Evolutionary conservation across 371 early-diverging fungal species (phyloP).

Genomic region (Mortierella sp.): DNA sequence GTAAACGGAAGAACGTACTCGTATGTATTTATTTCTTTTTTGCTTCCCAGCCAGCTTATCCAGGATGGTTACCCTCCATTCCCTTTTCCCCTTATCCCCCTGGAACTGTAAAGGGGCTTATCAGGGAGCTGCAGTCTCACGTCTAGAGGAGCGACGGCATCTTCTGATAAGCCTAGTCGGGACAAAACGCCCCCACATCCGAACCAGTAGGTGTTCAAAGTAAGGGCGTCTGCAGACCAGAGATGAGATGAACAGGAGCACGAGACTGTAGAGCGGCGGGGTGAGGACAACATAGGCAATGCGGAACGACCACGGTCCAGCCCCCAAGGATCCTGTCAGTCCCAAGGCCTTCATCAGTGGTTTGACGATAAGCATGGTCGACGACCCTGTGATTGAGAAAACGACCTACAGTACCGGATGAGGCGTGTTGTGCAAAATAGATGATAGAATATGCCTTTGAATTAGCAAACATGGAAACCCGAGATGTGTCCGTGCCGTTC

Average conservation of each 20-base stretch:
- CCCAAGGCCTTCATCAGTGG: slow-evolving; percentile 40
- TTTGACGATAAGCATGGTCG: slow-evolving; percentile 42
- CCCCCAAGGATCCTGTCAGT: slow-evolving; percentile 52
- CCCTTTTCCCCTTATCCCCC: too few species aligned
- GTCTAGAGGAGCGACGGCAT: background rate
- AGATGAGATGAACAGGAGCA: slow-evolving; percentile 63
- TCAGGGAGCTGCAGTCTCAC: slow-evolving; percentile 7
- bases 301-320: slow-evolving; percentile 66
- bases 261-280: slow-evolving; percentile 61
- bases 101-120: slow-evolving; percentile 6
- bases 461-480: too few species aligned
- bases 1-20: too few species aligned
- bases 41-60: too few species aligned
- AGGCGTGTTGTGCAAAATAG: too few species aligned
- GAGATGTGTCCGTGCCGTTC: too few species aligned
- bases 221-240: slow-evolving; percentile 60
- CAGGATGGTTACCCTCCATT: too few species aligned
- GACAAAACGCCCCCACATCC: slow-evolving; percentile 65
- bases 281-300: slow-evolving; percentile 61
- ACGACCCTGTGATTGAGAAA: slow-evolving; percentile 52
- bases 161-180: slow-evolving; percentile 43
- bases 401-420: slow-evolving; percentile 40
- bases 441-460: too few species aligned
- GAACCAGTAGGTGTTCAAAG: slow-evolving; percentile 58
- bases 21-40: too few species aligned